Evolutionary conservation across 2,329 filamentous ascomycete species (phyloP), one percentile per base, ranked within the genome.

Genomic region (Didymella lethalis): DNA sequence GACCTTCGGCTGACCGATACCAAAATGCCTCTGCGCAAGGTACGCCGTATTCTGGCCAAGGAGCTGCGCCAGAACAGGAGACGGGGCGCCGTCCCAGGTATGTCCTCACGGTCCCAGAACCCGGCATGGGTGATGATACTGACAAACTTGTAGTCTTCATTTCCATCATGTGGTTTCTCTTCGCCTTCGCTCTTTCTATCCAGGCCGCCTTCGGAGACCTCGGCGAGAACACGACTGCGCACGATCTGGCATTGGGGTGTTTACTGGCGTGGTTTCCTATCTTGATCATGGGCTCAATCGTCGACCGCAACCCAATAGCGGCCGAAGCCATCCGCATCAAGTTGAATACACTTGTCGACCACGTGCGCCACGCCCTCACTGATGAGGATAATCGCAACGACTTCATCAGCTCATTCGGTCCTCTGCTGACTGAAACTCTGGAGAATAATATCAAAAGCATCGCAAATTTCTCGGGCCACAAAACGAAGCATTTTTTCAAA

Each of bases 201-300:
- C 69, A 78, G 61, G 64, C 69, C 7, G 74, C 77, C 0, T 78
- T 79, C 38, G 70, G 65, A 2, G 61, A 70, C 5, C 48, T 79
- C 0, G 80, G 80, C 1, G 61, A 75, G 11, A 79, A 80, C 34
- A 70, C 77, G 2, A 78, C 76, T 1, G 79, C 81, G 0, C 80
- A 82, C 48, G 77, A 80, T 53, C 72, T 83, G 0, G 77, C 80
- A 1, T 61, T 83, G 0, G 81, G 81, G 3, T 65, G 80, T 32
- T 53, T 82, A 4, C 69, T 82, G 4, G 74, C 77, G 5, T 83
- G 80, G 81, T 71, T 83, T 2, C 80, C 81, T 0, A 69, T 82
- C 7, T 63, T 83, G 7, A 78, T 82, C 32, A 67, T 81, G 36
- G 74, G 76, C 38, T 77, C 75, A 1, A 81, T 82, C 25, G 74